A percentile compares a stretch with the other conserved stretches of the same genome.
phyloP scores from a whole-genome alignment of 1,284 basidiomycete genomes.

The Sutorius eximius region DNA sequence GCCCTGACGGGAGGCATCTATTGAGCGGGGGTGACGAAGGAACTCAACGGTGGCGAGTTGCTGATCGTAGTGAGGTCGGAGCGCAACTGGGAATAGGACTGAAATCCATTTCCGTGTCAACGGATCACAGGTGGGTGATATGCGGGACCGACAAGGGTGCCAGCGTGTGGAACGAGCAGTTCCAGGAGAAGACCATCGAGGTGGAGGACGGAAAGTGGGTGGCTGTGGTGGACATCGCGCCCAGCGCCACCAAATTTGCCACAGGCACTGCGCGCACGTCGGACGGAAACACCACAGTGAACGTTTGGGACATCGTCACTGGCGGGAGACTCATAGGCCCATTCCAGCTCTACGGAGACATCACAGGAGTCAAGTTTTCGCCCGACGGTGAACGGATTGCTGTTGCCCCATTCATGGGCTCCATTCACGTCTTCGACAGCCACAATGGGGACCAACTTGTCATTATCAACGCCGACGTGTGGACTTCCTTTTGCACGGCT shows the following conservation, averaged over 20 bases:
- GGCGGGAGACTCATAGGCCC: not conserved
- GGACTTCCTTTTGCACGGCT: not conserved
- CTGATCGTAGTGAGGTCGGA: not conserved
- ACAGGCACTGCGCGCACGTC: not conserved
- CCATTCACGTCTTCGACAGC: not conserved
- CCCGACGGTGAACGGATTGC: not conserved
- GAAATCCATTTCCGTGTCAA: not conserved
- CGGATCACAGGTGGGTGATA: not conserved
- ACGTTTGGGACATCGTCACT: not conserved
- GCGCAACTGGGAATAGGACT: not conserved
- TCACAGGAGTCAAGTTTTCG: not conserved
- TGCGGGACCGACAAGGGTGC: not conserved
- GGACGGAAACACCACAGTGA: not conserved
- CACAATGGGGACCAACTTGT: not conserved
- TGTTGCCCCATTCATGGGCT: not conserved
- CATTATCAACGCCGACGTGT: not conserved
- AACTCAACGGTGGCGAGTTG: not conserved
- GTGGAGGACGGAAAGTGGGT: not conserved
- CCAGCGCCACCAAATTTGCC: not conserved
- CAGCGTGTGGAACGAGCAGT: not conserved
- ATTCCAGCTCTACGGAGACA: not conserved
- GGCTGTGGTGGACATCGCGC: not conserved
- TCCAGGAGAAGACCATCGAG: not conserved
- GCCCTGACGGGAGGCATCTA: not conserved
- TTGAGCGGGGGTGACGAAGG: not conserved